Percentiles rank a stretch among this genome's conserved stretches.
These are phyloP conservation scores for Scheffersomyces amazonensis DNA, from an alignment of 805 yeast genomes.

Conservation along the genomic window DNA sequence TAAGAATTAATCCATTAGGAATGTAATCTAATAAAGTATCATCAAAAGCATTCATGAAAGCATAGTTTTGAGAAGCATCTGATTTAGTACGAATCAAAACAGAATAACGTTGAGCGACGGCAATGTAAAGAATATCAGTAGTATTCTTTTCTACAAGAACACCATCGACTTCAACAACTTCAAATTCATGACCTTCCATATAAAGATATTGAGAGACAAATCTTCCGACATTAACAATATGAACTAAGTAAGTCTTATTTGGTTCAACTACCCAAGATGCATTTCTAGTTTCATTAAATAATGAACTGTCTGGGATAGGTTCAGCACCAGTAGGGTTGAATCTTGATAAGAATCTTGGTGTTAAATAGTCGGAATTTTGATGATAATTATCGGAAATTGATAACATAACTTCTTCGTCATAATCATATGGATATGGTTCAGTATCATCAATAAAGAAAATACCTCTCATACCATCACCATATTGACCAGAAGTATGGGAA, in stretches of 20 bases:
- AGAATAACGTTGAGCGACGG: conserved; percentile 82
- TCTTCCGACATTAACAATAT: conserved; percentile 66
- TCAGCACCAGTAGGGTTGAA: conserved; percentile 86
- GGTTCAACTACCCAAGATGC: conserved; percentile 54
- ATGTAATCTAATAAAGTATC: conserved; percentile 64
- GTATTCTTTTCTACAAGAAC: conserved; percentile 57
- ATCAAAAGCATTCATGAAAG: conserved; percentile 63
- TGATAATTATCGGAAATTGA: conserved; percentile 67
- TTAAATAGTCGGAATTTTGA: conserved; percentile 44
- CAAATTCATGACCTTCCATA: conserved; percentile 40
- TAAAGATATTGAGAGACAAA: conserved; percentile 61
- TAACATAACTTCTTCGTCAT: conserved; percentile 59
- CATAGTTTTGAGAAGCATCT: conserved; percentile 44
- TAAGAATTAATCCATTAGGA: conserved; percentile 54
- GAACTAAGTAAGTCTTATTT: conserved; percentile 58
- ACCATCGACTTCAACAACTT: conserved; percentile 44
- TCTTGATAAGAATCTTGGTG: conserved; percentile 50
- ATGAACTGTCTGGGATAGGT: conserved; percentile 67
- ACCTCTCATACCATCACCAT: conserved; percentile 91
- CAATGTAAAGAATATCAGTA: conserved; percentile 55
- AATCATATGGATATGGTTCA: conserved; percentile 54
- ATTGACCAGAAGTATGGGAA: conserved; percentile 86
- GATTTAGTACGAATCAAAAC: conserved; percentile 61
- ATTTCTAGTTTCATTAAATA: conserved; percentile 65
- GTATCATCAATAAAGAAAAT: conserved; percentile 65